Evolutionary conservation across 164 flowering plant species (phyloP), one percentile per base, ranked within the genome.

Genomic region (Cinnamomum micranthum): DNA sequence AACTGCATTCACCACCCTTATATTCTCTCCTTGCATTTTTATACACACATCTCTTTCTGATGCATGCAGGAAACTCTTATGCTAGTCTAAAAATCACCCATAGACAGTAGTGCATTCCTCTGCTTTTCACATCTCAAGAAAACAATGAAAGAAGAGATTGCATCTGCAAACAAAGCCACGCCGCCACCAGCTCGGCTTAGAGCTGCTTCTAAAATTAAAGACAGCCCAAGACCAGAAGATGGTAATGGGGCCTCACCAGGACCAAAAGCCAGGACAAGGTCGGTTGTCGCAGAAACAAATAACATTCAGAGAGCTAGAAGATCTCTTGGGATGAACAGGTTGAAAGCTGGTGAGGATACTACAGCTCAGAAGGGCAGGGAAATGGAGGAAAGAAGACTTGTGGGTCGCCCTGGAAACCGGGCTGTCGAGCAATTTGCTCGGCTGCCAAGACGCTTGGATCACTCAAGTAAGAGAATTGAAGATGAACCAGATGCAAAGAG

Each of bases 341-440:
- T 79, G 27, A 86, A 85, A 78, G 77, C 86, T 55, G 77, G 80
- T 33, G 87, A 84, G 69, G 77, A 76, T 20, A 58, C 60, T 58
- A 79, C 70, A 50, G 73, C 82, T 70, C 83, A 74, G 69, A 76
- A 78, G 70, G 78, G 77, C 62, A 75, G 76, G 71, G 83, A 81
- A 62, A 22, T 22, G 27, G 85, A 85, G 60, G 83, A 81, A 15
- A 68, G 22, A 28, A 80, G 50, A 71, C 51, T 74, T 65, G 78
- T 66, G 63, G 76, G 76, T 80, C 74, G 85, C 20, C 60, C 75
- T 15, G 65, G 69, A 52, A 75, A 73, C 28, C 71, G 65, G 13
- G 75, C 75, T 28, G 82, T 73, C 9, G 89, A 88, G 77, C 88
- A 85, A 63, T 78, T 80, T 58, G 77, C 81, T n/a, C 65, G 79